Evolutionary conservation across 768 basidiomycete species (phyloP).

Genomic region (Vishniacozyma victoriae): DNA sequence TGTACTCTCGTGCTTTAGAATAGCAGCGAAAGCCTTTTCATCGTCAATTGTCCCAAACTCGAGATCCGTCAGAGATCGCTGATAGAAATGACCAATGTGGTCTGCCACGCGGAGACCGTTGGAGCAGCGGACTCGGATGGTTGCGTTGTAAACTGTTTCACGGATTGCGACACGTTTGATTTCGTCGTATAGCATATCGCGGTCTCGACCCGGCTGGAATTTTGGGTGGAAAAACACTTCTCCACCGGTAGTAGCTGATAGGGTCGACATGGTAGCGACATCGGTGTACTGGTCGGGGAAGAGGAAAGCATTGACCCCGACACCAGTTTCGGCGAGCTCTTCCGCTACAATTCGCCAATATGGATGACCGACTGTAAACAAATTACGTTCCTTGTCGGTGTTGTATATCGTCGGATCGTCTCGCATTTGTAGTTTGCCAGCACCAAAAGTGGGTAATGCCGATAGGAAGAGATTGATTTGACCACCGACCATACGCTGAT

Average conservation of each 20-base stretch:
- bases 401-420: constrained; percentile 67
- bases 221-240: constrained; percentile 87
- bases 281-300: constrained; percentile 75
- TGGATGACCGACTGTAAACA: constrained; percentile 73
- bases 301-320: constrained; percentile 84
- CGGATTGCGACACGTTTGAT: constrained; percentile 59
- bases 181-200: constrained; percentile 64
- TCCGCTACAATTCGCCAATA: constrained; percentile 79
- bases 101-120: constrained; percentile 53
- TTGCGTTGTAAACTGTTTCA: constrained; percentile 71
- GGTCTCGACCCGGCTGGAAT: constrained; percentile 69
- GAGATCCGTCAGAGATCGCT: constrained; percentile 58
- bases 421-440: constrained; percentile 59
- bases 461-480: constrained; percentile 69
- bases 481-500: constrained; percentile 54
- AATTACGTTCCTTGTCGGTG: constrained; percentile 73
- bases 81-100: constrained; percentile 47
- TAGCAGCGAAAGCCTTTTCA: constrained; percentile 69
- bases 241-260: constrained; percentile 74
- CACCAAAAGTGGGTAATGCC: constrained; percentile 63
- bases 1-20: constrained; percentile 68
- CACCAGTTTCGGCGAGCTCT: constrained; percentile 79
- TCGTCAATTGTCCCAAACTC: constrained; percentile 74
- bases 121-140: constrained; percentile 75
- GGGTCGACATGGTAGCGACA: constrained; percentile 73